phyloP scores from a whole-genome alignment of 2,329 filamentous ascomycete genomes.

The Venturia oleaginea region DNA sequence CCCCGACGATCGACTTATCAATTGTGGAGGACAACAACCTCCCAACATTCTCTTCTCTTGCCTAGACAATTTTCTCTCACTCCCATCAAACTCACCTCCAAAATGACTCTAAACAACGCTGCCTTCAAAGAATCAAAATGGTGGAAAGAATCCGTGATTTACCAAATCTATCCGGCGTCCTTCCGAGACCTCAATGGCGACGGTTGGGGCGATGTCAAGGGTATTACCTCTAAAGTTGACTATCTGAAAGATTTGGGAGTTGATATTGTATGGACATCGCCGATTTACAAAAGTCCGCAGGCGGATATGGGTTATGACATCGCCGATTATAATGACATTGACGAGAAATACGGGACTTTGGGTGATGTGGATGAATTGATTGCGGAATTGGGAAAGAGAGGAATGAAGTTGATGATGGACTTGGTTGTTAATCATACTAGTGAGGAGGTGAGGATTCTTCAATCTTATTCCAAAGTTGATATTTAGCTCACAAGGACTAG shows the following conservation, averaged over 20 bases:
- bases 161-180: constrained; percentile 46
- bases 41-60: not conserved
- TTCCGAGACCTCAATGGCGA: constrained; percentile 51
- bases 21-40: not conserved
- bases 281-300: constrained; percentile 44
- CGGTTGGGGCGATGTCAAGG: constrained; percentile 57
- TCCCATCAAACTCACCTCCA: not conserved
- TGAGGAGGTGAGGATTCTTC: constrained; percentile 22
- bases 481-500: constrained; percentile 23
- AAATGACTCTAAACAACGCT: constrained; percentile 8
- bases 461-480: not conserved
- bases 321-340: constrained; percentile 36
- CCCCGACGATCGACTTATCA: not conserved
- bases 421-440: constrained; percentile 38
- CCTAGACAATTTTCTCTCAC: not conserved
- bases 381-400: constrained; percentile 32
- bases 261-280: constrained; percentile 50
- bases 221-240: constrained; percentile 55
- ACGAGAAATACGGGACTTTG: constrained; percentile 38
- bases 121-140: constrained; percentile 17
- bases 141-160: constrained; percentile 33
- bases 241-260: constrained; percentile 52
- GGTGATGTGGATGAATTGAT: constrained; percentile 38
- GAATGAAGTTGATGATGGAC: constrained; percentile 42
- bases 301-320: constrained; percentile 48